phyloP scores from a whole-genome alignment of 257 asterid genomes.

The Fraxinus americana region DNA sequence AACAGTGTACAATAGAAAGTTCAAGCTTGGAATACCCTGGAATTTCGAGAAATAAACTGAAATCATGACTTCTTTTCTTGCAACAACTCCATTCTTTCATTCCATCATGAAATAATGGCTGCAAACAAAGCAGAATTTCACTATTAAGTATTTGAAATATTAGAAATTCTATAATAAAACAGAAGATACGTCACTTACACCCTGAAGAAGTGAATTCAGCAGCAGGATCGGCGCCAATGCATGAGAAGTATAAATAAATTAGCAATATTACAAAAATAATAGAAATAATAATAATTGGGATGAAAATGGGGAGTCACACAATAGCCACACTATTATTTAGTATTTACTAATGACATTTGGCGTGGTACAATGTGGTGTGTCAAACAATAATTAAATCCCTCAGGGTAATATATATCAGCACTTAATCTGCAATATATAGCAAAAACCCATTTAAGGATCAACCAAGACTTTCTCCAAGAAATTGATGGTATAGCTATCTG shows the following conservation, averaged over 20 bases:
- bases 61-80: constrained; percentile 93
- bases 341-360: no score
- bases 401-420: not conserved
- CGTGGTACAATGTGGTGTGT: no score
- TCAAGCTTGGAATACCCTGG: constrained; percentile 52
- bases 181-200: not conserved
- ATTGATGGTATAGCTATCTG: not conserved
- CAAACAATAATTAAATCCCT: no score
- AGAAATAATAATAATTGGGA: no score
- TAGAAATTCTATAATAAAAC: not conserved
- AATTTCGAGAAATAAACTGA: constrained; percentile 78
- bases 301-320: not conserved
- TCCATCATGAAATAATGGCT: constrained; percentile 96
- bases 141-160: not conserved
- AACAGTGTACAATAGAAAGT: not conserved
- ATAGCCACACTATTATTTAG: not conserved
- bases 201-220: not conserved
- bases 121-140: constrained; percentile 23
- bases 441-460: not conserved
- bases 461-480: not conserved
- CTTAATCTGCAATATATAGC: not conserved
- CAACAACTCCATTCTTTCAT: constrained; percentile 99
- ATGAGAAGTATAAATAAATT: not conserved
- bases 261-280: not conserved
- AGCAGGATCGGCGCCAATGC: not conserved